These are phyloP conservation scores for Magnaporthiopsis rhizophila DNA, from an alignment of 2,329 filamentous ascomycete species.

Conservation along the genomic window DNA sequence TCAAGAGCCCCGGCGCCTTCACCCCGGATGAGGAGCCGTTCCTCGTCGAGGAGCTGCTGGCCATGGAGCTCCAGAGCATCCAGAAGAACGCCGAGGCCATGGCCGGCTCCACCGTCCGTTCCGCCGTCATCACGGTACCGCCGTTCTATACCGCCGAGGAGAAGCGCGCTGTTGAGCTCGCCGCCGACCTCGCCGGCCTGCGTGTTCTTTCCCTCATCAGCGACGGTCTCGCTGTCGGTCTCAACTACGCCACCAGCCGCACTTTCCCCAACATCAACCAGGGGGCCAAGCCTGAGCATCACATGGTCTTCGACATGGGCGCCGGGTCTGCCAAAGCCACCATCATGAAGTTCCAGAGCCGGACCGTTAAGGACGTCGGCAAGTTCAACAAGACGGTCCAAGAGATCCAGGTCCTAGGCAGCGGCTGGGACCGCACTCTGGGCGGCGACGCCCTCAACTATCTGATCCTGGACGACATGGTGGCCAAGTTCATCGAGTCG, in stretches of 20 bases:
- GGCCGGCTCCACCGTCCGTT: conserved; percentile 68
- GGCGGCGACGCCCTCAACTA: conserved; percentile 86
- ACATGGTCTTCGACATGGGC: conserved; percentile 96
- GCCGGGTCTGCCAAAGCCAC: conserved; percentile 90
- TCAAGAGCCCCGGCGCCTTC: conserved; percentile 66
- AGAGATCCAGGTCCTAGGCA: conserved; percentile 82
- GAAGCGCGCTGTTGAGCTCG: conserved; percentile 75
- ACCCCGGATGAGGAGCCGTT: conserved; percentile 53
- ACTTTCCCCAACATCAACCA: conserved; percentile 80
- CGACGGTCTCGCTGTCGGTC: conserved; percentile 83
- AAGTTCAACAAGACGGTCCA: conserved; percentile 96
- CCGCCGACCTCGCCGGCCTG: conserved; percentile 80
- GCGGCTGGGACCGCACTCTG: conserved; percentile 81
- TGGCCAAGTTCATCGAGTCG: conserved; percentile 67
- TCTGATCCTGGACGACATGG: conserved; percentile 82
- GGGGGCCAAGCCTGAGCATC: conserved; percentile 79
- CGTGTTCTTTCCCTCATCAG: conserved; percentile 79
- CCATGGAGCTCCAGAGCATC: conserved; percentile 92
- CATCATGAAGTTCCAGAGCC: conserved; percentile 81
- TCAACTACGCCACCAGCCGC: conserved; percentile 90
- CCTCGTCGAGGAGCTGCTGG: conserved; percentile 86
- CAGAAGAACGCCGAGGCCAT: conserved; percentile 79
- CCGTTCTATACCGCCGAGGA: conserved; percentile 87
- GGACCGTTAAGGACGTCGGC: conserved; percentile 81
- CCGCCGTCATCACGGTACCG: conserved; percentile 83